Evolutionary conservation across 768 basidiomycete species (phyloP), one percentile per base, ranked within the genome.

Genomic region (Russula ochroleuca): DNA sequence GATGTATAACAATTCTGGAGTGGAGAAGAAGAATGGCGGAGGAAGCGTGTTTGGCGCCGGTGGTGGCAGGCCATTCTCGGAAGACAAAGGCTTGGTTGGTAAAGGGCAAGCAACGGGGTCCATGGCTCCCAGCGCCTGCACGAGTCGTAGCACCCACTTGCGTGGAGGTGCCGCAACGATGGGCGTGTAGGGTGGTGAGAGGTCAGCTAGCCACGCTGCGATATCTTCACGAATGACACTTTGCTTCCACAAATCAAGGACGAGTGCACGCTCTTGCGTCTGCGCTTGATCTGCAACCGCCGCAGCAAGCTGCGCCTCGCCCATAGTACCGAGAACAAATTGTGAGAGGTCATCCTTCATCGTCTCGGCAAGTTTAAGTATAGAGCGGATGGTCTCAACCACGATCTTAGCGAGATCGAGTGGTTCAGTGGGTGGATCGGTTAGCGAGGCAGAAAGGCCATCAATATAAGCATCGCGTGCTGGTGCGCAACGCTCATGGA

Each of bases 271-370:
- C 72, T 90, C 88, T 51, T 77, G 76, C 13, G 69, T 68, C 63
- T 76, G 81, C 2, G 87, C 86, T 67, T 87, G 81, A 37, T 79
- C 78, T 8, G 72, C 71, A 35, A 90, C 73, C 15, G 83, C 70
- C 4, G 72, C 75, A 21, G 71, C 72, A 28, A 89, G 77, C 59
- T 91, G 82, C 41, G 75, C 70, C 69, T 91, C 89, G 25, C 81
- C 78, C 85, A 90, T 86, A 41, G 77, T 77, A 21, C 86, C 87
- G 1, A 89, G 70, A 13, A 87, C 76, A 53, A 86, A 83, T 61
- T 84, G 79, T 13, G 84, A 85, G 40, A 90, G 77, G 68, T 90
- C 89, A 33, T 80, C 75, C 70, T 84, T 87, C 85, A 91, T 87
- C n/a, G 76, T 72, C 47, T 86, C 83, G 0, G 82, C 73, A 15